Conservation (phyloP, 805 yeast genomes). For the Lachancea mirantina region DNA sequence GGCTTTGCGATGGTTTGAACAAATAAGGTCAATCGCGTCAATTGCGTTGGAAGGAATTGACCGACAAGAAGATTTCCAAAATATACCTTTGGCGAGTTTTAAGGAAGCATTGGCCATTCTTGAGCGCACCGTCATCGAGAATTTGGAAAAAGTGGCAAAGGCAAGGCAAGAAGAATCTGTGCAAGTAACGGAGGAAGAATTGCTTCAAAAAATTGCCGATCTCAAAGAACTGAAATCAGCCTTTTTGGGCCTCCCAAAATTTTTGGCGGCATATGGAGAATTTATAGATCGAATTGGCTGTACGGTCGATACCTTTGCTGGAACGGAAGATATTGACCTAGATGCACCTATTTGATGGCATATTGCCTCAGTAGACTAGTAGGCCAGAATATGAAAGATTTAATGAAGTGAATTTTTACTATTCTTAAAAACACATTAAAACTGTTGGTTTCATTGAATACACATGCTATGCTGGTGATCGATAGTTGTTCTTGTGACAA, state of each 20-base stretch:
- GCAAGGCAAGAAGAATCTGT: slow-evolving; percentile 21
- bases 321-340: slow-evolving; percentile 17
- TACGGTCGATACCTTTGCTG: slow-evolving; percentile 31
- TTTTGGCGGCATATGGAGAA: slow-evolving; percentile 42
- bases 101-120: slow-evolving; percentile 38
- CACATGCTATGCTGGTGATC: no score
- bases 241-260: slow-evolving; percentile 46
- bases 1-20: slow-evolving; percentile 42
- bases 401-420: no score
- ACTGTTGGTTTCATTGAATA: no score
- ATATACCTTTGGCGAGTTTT: slow-evolving; percentile 31
- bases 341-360: no score
- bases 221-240: slow-evolving; percentile 44
- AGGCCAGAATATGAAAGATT: no score
- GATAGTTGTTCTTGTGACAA: no score
- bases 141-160: slow-evolving; percentile 28
- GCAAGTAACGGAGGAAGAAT: slow-evolving; percentile 28
- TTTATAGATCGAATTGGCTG: slow-evolving; percentile 39
- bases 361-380: no score
- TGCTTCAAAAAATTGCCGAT: slow-evolving; percentile 39
- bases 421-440: no score
- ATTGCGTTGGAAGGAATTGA: slow-evolving; percentile 18
- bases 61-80: slow-evolving; percentile 9
- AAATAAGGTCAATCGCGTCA: slow-evolving; percentile 35
- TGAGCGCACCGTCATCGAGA: slow-evolving; percentile 34